Conservation (phyloP, 768 basidiomycete genomes). For the Pleurotus eryngii region DNA sequence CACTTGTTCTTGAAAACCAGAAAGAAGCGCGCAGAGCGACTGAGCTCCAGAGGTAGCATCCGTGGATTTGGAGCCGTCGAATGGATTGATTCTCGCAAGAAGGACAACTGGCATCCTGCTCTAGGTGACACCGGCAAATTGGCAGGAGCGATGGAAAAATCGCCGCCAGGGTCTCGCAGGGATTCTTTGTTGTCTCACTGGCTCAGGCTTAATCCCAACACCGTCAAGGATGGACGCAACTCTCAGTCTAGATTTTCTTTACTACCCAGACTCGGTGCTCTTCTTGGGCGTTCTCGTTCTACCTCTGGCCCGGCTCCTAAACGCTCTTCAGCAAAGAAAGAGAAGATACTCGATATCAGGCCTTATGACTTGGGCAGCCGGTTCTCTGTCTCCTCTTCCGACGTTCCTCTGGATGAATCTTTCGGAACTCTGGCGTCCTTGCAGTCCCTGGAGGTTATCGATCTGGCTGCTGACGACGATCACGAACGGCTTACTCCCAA, state of each 20-base stretch:
- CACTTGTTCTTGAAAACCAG: constrained; percentile 2
- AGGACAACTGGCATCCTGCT: constrained; percentile 6
- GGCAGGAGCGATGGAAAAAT: not conserved
- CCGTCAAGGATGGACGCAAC: not conserved
- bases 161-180: not conserved
- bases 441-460: constrained; percentile 1
- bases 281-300: not conserved
- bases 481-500: not conserved
- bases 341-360: not conserved
- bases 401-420: not conserved
- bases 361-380: constrained; percentile 2
- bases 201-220: not conserved
- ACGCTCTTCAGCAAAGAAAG: not conserved
- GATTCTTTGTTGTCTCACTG: constrained; percentile 4
- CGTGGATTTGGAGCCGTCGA: constrained; percentile 4
- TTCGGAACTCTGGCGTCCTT: not conserved
- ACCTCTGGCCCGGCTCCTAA: not conserved
- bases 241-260: not conserved
- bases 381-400: constrained; percentile 2
- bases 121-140: not conserved
- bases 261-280: not conserved
- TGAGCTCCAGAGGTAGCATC: not conserved
- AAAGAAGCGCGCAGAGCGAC: not conserved
- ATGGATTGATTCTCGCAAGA: not conserved
- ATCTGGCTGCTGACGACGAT: not conserved